Evolutionary conservation across 225 moss, liverwort and hornwort genomes (phyloP), one percentile per base, ranked within the genome.

Genomic region (Polytrichum commune): DNA sequence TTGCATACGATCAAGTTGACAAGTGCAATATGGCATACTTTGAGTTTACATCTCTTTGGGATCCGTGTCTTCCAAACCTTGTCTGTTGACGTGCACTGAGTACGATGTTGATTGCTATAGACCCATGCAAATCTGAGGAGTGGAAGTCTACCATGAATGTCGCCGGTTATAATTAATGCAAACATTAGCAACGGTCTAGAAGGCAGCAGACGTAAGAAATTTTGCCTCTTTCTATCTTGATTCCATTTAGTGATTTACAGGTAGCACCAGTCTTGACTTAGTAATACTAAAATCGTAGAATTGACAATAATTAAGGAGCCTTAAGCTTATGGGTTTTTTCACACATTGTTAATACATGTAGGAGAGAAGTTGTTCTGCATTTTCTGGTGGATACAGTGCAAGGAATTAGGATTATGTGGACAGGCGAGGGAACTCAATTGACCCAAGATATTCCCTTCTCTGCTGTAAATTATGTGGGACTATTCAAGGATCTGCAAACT

Each of bases 401-500:
- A 79, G 85, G 87, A 80, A 76, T 92, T 38, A 81, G 91, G 66
- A 75, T 87, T 27, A 73, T 91, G 75, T 98, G 97, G 97, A 91
- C 97, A 68, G 97, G 97, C 73, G 89, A 88, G 35, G 90, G 97
- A 72, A 91, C 97, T 26, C 97, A 98, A 74, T 84, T 93, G 84
- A 91, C 95, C 19, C 88, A 90, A 54, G 94, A 98, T 68, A 90
- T 98, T 71, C 97, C 97, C 19, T 94, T 98, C 71, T 93, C 95
- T 67, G 97, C 92, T 55, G 93, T 98, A 29, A 91, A 95, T 81
- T 98, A 33, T 8, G 33, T 33, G 8, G 95, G 97, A 84, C 91
- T 75, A 86, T 91, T 32, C 63, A 91, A 56, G 95, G 95, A 80
- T 93, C 95, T 67, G 95, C 95, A 83, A 85, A 90, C 72, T 54